Base-by-base conservation (phyloP, 2,329 filamentous ascomycete species). In the Colletotrichum viniferum region DNA sequence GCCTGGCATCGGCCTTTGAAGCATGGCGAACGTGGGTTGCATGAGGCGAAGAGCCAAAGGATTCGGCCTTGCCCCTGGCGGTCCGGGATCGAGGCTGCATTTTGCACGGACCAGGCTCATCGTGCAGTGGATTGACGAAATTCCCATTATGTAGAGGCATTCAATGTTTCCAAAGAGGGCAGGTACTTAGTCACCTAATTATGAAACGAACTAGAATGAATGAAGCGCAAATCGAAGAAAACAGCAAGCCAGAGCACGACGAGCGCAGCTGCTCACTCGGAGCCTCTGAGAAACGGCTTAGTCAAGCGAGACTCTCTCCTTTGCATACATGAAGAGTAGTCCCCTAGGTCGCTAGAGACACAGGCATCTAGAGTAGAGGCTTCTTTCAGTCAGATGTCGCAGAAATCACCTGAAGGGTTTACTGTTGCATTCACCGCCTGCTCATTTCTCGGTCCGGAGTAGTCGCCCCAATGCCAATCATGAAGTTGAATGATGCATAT, bases 51-150 rank as follows among this genome's bases (percentile, higher is more conserved):
- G 30, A 34, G 21, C 36, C 36, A 48, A 52, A 62, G 34, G 36
- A 69, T 69, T 43, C 36, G 26, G 36, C 34, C 36, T 12, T 69
- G 26, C 36, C 36, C 26, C 26, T 62, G 24, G 24, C 30, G 32
- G 67, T 26, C 56, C 36, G 52, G 65, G 32, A 58, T 36, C 7
- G 38, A 21, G 52, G 18, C 24, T 32, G 36, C 26, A 43, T 16
- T 43, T 43, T 34, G 67, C 67, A 69, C 56, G 56, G 55, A 38
- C 67, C n/a, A 24, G 26, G 16, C 32, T 28, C 26, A 69, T 38
- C 16, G 56, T 52, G 36, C 56, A n/a, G 28, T 62, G 67, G 55
- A 36, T 69, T 14, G 67, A 62, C 36, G 56, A 36, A 6, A 21
- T 48, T 61, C 66, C 34, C 34, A 36, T 24, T 4, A 10, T 32